phyloP scores from a whole-genome alignment of 2,329 filamentous ascomycete genomes.

The Verticillium klebahnii region DNA sequence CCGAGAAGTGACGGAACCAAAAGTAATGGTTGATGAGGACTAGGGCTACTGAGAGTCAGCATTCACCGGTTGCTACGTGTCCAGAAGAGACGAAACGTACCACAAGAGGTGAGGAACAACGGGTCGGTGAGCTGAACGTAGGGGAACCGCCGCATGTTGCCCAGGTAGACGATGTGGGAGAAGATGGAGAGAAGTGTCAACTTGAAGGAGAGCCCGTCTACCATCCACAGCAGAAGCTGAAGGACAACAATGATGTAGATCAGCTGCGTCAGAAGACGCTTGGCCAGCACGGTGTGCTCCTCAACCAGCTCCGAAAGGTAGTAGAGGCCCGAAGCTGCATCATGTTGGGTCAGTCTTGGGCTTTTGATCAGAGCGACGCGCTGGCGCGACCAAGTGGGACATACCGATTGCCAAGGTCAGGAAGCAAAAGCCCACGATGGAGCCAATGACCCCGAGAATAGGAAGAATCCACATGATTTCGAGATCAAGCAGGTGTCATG shows the following conservation, averaged over 20 bases:
- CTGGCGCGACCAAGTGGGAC: constrained; percentile 11
- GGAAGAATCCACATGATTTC: constrained; percentile 89
- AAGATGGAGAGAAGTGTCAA: constrained; percentile 71
- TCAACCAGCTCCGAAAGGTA: constrained; percentile 98
- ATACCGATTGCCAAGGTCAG: constrained; percentile 88
- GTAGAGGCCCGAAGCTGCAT: constrained; percentile 86
- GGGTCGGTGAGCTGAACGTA: constrained; percentile 85
- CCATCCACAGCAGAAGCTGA: constrained; percentile 68
- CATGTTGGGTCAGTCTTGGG: neutral
- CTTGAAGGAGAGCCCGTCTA: constrained; percentile 81
- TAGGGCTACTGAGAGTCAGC: constrained; percentile 49
- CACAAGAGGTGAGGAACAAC: constrained; percentile 77
- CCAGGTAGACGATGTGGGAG: constrained; percentile 81
- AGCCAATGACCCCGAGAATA: constrained; percentile 82
- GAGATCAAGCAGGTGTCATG: neutral
- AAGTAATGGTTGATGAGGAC: constrained; percentile 89
- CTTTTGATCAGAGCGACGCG: neutral
- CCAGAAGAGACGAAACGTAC: constrained; percentile 41
- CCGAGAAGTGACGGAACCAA: constrained; percentile 92
- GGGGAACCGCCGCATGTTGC: constrained; percentile 72
- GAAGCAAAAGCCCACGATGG: constrained; percentile 86
- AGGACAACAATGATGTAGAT: constrained; percentile 78
- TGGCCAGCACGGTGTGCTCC: constrained; percentile 91
- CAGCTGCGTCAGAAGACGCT: constrained; percentile 76
- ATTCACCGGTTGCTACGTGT: neutral